Evolutionary conservation across 106 monocot genomes (phyloP).

Genomic region (Vanilla planifolia): DNA sequence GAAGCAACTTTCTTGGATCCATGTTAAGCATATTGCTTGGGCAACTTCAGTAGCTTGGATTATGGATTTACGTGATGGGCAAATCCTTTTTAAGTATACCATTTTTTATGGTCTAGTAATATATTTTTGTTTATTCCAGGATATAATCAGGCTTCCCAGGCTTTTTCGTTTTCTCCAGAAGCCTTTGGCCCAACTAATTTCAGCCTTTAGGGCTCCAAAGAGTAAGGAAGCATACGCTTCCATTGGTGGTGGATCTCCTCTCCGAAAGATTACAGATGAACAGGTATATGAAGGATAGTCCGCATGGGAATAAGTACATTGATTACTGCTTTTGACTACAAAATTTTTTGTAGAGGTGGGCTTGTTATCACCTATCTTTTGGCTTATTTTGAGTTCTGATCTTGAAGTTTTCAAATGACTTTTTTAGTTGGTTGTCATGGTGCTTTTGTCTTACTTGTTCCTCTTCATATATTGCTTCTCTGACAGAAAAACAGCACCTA

Average conservation of each 20-base stretch:
- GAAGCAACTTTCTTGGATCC: too few relatives aligned
- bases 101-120: neutral
- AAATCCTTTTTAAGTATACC: too few relatives aligned
- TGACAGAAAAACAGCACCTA: neutral
- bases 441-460: neutral
- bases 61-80: too few relatives aligned
- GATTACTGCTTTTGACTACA: too few relatives aligned
- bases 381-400: neutral
- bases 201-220: slow-evolving; percentile 85
- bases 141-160: slow-evolving; percentile 89
- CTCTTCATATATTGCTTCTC: neutral
- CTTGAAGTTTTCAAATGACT: neutral
- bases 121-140: slow-evolving; percentile 31
- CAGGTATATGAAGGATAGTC: slow-evolving; percentile 57
- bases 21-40: too few relatives aligned
- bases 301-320: too few relatives aligned
- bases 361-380: too few relatives aligned
- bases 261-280: slow-evolving; percentile 79
- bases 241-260: slow-evolving; percentile 94
- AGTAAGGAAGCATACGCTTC: slow-evolving; percentile 99
- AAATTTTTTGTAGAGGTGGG: too few relatives aligned
- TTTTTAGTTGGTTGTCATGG: neutral
- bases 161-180: slow-evolving; percentile 85
- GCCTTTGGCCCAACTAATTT: slow-evolving; percentile 85
- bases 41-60: too few relatives aligned